Conservation (phyloP, 2,329 filamentous ascomycete genomes). For the Colletotrichum sp. region DNA sequence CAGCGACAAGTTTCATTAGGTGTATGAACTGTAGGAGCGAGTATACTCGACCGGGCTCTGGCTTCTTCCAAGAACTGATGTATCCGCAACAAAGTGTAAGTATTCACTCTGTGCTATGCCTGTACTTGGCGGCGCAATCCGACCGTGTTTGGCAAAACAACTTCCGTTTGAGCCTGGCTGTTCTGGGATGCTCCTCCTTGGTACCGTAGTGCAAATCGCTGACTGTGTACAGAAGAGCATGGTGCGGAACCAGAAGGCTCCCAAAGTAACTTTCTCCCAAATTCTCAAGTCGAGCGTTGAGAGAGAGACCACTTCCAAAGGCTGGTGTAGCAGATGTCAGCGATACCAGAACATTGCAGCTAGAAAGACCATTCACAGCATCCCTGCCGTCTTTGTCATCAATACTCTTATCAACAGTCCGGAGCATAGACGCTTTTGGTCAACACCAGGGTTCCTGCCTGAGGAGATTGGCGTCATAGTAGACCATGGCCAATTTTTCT, state of each 20-base stretch:
- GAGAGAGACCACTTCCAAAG: constrained; percentile 84
- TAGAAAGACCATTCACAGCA: constrained; percentile 79
- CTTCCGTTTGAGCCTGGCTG: neutral
- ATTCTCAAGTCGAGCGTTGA: constrained; percentile 93
- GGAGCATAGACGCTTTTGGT: constrained; percentile 83
- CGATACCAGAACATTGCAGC: constrained; percentile 89
- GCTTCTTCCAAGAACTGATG: constrained; percentile 83
- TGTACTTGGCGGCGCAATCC: neutral
- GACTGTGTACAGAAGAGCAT: constrained; percentile 47
- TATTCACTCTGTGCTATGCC: neutral
- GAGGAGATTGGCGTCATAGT: constrained; percentile 93
- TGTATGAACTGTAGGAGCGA: constrained; percentile 91
- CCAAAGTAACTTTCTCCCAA: constrained; percentile 78
- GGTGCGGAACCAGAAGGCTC: constrained; percentile 53
- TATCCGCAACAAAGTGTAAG: constrained; percentile 56
- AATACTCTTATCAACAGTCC: constrained; percentile 78
- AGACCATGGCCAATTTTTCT: constrained; percentile 90
- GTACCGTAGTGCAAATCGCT: constrained; percentile 4
- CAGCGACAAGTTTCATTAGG: constrained; percentile 74
- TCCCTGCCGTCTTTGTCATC: constrained; percentile 87
- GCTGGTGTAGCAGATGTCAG: constrained; percentile 92
- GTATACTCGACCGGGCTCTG: constrained; percentile 78
- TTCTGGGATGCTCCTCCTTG: neutral
- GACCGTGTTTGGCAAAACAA: neutral
- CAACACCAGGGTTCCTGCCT: constrained; percentile 87